Conservation (phyloP, 73 alveolate species). For the Symbiodinium pilosum region DNA sequence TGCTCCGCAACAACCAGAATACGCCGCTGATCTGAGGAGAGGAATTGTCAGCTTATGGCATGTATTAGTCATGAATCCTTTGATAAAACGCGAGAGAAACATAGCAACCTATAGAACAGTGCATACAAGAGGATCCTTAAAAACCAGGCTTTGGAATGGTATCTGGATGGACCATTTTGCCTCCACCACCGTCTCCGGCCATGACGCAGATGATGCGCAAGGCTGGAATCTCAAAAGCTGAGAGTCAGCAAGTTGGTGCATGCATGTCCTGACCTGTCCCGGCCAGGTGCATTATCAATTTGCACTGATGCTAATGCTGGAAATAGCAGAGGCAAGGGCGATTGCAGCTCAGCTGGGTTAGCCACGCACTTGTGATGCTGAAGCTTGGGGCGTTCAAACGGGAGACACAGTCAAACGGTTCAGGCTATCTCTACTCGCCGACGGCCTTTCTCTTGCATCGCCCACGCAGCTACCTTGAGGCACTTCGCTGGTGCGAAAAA, state of each 20-base stretch:
- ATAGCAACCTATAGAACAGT: no score
- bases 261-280: not conserved
- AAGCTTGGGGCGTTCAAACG: not conserved
- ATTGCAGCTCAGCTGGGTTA: not conserved
- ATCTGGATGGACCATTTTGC: constrained; percentile 31
- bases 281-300: constrained; percentile 6
- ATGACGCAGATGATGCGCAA: constrained; percentile 13
- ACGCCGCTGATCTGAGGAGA: not conserved
- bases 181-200: constrained; percentile 16
- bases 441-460: constrained; percentile 3
- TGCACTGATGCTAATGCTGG: constrained; percentile 3
- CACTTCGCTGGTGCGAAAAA: not conserved
- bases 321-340: not conserved
- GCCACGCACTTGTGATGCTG: not conserved
- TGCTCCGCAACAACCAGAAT: not conserved
- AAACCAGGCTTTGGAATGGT: not conserved
- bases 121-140: no score
- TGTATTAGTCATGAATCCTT: no score
- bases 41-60: no score
- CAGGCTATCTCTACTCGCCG: constrained; percentile 4
- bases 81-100: no score
- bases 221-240: not conserved
- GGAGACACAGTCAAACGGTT: not conserved
- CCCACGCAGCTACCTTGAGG: not conserved
- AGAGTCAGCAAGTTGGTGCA: no score